phyloP scores from a whole-genome alignment of 371 early-diverging fungal genomes.

The Mortierella sp. region DNA sequence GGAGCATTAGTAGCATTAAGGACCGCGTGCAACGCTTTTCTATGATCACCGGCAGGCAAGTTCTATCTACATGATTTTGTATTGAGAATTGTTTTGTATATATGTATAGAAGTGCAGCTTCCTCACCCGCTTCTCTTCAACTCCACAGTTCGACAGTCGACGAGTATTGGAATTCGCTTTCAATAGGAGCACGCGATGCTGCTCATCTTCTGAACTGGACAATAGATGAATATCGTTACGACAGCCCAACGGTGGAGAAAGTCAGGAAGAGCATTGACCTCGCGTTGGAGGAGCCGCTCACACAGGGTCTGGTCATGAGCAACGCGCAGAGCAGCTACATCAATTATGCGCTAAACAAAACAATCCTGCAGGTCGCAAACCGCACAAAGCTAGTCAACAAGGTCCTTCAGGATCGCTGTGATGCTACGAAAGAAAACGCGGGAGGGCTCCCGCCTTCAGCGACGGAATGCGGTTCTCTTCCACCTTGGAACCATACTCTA shows the following conservation, averaged over 20 bases:
- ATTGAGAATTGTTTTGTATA: no score
- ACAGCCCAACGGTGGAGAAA: slow-evolving; percentile 13
- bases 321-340: slow-evolving; percentile 16
- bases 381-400: slow-evolving; percentile 10
- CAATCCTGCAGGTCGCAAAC: not conserved
- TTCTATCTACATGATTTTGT: no score
- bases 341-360: slow-evolving; percentile 27
- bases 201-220: slow-evolving; percentile 31
- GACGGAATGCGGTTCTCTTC: no score
- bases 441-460: no score
- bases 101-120: no score
- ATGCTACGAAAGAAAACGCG: not conserved
- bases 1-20: slow-evolving; percentile 5
- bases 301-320: slow-evolving; percentile 37
- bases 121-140: not conserved
- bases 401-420: slow-evolving; percentile 15
- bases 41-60: slow-evolving; percentile 44
- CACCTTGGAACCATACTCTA: slow-evolving; percentile 49
- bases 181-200: slow-evolving; percentile 47
- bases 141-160: slow-evolving; percentile 20
- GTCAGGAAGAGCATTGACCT: slow-evolving; percentile 22
- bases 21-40: slow-evolving; percentile 4
- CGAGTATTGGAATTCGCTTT: slow-evolving; percentile 33
- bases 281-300: slow-evolving; percentile 12
- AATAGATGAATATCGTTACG: slow-evolving; percentile 48